Base-by-base conservation (phyloP, 2,329 filamentous ascomycete species). In the Byssoonygena ceratinophila region DNA sequence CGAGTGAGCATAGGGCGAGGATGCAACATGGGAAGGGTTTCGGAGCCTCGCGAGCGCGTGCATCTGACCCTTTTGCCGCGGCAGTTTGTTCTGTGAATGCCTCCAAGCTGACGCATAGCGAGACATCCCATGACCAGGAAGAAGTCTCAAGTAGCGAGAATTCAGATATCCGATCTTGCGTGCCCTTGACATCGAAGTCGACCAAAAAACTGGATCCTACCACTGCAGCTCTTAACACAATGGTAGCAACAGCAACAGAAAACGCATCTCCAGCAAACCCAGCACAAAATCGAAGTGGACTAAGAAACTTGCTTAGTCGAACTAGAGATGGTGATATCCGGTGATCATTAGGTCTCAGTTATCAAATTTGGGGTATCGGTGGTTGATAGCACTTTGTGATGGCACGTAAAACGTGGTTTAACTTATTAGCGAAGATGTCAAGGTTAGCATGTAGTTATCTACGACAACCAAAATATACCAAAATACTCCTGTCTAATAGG, bases 251-350 rank as follows among this genome's bases (percentile, higher is more conserved):
- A 20, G 37, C 46, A 2, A 23, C 29, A 27, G 41, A 45, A 34
- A 46, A 29, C 6, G 3, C 22, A 25, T 8, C 36, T 9, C 27
- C 29, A 12, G 14, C 22, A 18, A 16, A n/a, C 14, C 14, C 31
- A 20, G 41, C n/a, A 16, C 22, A 46, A 9, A 18, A 23, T 9
- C 11, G 27, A 23, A 46, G 46, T 29, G 46, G 23, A 2, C n/a
- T 54, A 31, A 34, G 41, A 23, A 40, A 23, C 18, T 34, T 54
- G 22, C 52, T 54, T 2, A 49, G 27, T 25, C 32, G 20, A 5
- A 34, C 20, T 7, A 45, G 34, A 31, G 31, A 51, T 45, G n/a
- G 29, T n/a, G n/a, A n/a, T n/a, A n/a, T n/a, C n/a, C n/a, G n/a
- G n/a, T n/a, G n/a, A n/a, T n/a, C n/a, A n/a, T n/a, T n/a, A n/a